Percentiles rank a stretch among this genome's conserved stretches.
Evolutionary conservation across 208 protist genomes (phyloP).

Genomic region (Acanthamoeba triangularis): DNA sequence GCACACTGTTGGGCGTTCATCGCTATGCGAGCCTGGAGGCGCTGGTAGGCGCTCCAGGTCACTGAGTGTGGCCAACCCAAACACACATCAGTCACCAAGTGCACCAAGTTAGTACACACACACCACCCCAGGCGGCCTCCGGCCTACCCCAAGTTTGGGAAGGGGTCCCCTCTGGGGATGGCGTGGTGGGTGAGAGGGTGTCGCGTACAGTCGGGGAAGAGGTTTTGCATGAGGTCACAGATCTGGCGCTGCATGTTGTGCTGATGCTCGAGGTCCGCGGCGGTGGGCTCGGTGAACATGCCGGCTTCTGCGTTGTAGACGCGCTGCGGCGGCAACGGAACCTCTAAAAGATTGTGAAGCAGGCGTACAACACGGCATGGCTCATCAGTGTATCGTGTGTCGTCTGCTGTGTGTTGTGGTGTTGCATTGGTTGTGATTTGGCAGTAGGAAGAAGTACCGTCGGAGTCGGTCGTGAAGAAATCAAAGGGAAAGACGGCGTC

Average conservation of each 20-base stretch:
- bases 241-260: conserved; percentile 43
- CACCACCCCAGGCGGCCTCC: too few species aligned
- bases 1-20: conserved; percentile 37
- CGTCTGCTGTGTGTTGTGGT: background rate
- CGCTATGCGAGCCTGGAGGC: background rate
- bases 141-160: too few species aligned
- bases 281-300: background rate
- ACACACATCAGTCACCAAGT: too few species aligned
- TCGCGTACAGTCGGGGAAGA: conserved; percentile 34
- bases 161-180: too few species aligned
- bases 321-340: conserved; percentile 6
- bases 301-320: background rate
- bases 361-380: background rate
- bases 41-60: conserved; percentile 19
- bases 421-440: too few species aligned
- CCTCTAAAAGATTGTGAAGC: too few species aligned
- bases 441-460: background rate
- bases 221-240: conserved; percentile 14
- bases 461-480: conserved; percentile 29
- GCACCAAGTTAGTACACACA: too few species aligned
- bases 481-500: background rate
- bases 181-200: background rate
- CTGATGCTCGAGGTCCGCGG: background rate
- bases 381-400: background rate
- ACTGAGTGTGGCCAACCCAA: background rate